Evolutionary conservation across 345 rosid species (phyloP), one percentile per base, ranked within the genome.

Genomic region (Salix purpurea): DNA sequence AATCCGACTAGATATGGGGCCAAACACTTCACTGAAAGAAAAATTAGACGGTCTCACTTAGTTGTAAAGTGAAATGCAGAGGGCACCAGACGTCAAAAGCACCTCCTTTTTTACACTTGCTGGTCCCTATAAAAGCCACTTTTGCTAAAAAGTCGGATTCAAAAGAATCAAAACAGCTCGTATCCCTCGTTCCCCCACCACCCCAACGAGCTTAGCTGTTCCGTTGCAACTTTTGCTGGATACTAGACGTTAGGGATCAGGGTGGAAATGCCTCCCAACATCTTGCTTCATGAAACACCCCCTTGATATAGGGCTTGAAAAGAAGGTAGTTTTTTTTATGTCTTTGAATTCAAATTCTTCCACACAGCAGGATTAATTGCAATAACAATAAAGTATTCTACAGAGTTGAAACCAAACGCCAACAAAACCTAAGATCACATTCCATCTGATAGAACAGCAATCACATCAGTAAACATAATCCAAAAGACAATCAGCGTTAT

Each of bases 361-460:
- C 70, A 70, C 74, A 34, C 70, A 69, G 18, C 14, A 44, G 24
- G 66, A 4, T 28, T 62, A 46, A 19, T 62, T 37, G 68, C 70
- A 46, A 69, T 42, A 68, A 44, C 48, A 66, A 70, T 48, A 18
- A 68, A 77, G 75, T 48, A 77, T 48, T 44, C 72, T 39, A 34
- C 37, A 34, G 36, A 36, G 67, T 74, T 69, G 21, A 42, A 58
- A 54, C 28, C 32, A 39, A 65, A 73, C 54, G 30, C 26, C 67
- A 76, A 42, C 71, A 73, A 58, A 56, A 56, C 46, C 69, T 50
- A 68, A 34, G 40, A 40, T 65, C 72, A 69, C 74, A 73, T 70
- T 42, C 44, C 74, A 46, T 56, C 30, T 46, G 39, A 66, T 65
- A 34, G 36, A 61, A 70, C 67, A 42, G 16, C 26, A 75, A 58